phyloP scores from a whole-genome alignment of 1,284 basidiomycete genomes.

The Ustilago esculenta region DNA sequence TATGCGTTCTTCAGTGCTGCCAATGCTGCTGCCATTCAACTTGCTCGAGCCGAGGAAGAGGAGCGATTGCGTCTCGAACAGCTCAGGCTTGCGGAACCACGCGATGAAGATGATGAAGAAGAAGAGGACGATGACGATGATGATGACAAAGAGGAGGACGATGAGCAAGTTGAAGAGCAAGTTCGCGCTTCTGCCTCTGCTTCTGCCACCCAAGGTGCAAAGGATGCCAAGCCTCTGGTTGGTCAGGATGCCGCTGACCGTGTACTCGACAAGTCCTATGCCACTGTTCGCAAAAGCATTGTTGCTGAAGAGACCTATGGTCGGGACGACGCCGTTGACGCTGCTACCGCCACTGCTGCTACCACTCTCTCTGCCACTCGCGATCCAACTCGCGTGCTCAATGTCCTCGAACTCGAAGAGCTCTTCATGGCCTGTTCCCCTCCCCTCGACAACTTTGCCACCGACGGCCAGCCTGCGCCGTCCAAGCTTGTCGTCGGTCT shows the following conservation, averaged over 20 bases:
- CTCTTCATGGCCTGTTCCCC: conserved; percentile 83
- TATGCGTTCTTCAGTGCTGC: conserved; percentile 98
- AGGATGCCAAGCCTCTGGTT: conserved; percentile 44
- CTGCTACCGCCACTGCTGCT: conserved; percentile 66
- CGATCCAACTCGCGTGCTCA: conserved; percentile 80
- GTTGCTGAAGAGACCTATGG: conserved; percentile 34
- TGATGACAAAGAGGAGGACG: conserved; percentile 67
- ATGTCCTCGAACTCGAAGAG: conserved; percentile 88
- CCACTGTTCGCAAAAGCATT: conserved; percentile 26
- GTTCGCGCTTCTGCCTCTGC: conserved; percentile 30
- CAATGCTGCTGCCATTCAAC: conserved; percentile 83
- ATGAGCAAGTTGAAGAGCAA: conserved; percentile 43
- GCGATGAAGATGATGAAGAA: conserved; percentile 48
- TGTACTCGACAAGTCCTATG: conserved; percentile 26
- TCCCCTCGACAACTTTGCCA: conserved; percentile 72
- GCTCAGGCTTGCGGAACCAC: conserved; percentile 62
- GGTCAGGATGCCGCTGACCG: conserved; percentile 45
- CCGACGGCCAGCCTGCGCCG: conserved; percentile 44
- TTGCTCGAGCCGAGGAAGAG: conserved; percentile 61
- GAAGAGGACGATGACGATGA: conserved; percentile 46
- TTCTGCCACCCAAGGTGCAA: conserved; percentile 33
- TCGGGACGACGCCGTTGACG: conserved; percentile 38
- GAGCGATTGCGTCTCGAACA: conserved; percentile 70
- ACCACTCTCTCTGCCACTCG: conserved; percentile 67
- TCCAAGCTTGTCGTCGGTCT: conserved; percentile 74